Base-by-base conservation (phyloP, 306 rosid species). In the Malus fusca region DNA sequence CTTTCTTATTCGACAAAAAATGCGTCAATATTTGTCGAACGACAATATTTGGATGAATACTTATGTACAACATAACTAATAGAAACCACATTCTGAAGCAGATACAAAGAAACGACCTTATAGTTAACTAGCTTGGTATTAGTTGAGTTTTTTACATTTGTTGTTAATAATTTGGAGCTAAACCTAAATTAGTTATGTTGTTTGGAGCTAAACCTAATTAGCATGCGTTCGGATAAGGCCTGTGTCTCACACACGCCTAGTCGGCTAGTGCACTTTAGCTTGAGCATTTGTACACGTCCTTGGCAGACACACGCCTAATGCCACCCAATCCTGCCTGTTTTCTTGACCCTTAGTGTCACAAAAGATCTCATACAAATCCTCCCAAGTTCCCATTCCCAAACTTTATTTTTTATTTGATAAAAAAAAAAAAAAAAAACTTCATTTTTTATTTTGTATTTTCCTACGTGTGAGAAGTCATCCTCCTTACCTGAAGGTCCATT, bases 241-340 rank as follows among this genome's bases (percentile, higher is more conserved):
- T 71, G 84, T 76, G 81, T 14, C 17, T 8, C 31, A 65, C 84
- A 71, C 84, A 81, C 74, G 77, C 55, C 72, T 1, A 68, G 6
- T 48, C 21, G 21, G 21, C 55, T 48, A 15, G 6, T 15, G 3
- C 11, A 2, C 28, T 60, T 3, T 7, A 10, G 44, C 2, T 53
- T 53, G 25, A 68, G 56, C 21, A 33, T n/a, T 5, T 4, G 43
- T 31, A 8, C 0, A n/a, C 22, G 74, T 64, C 43, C 77, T 25
- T 25, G 71, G 66, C 78, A 44, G 35, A 44, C 81, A 76, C 78
- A 71, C 78, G 84, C 78, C 66, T 65, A 48, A 51, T 7, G 13
- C 26, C 17, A 18, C 59, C 48, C 48, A 55, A 8, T 23, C 63
- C 62, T 33, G 52, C 63, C 53, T 35, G 40, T 28, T 59, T 58